Conservation (phyloP, 2,329 filamentous ascomycete species). For the Didymella lethalis region DNA sequence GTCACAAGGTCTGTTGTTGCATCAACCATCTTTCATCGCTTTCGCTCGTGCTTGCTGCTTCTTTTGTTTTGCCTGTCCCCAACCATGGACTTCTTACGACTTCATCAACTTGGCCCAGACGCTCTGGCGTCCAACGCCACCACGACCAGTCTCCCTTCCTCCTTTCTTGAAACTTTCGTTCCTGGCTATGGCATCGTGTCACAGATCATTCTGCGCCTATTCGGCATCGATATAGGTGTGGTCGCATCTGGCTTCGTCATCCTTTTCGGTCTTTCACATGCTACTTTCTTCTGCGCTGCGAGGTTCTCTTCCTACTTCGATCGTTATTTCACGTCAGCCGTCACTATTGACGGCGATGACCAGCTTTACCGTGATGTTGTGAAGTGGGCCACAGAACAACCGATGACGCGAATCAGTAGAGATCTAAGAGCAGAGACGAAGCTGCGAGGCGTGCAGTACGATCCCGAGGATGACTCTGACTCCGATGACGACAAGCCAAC, state of each 20-base stretch:
- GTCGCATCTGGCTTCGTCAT: slow-evolving; percentile 55
- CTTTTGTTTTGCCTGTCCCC: not conserved
- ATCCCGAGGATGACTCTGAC: slow-evolving; percentile 43
- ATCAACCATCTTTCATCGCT: not conserved
- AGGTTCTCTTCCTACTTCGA: slow-evolving; percentile 14
- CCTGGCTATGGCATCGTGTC: slow-evolving; percentile 60
- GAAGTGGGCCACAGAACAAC: slow-evolving; percentile 55
- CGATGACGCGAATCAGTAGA: slow-evolving; percentile 48
- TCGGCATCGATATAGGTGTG: slow-evolving; percentile 59
- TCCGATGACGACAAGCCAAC: slow-evolving; percentile 50
- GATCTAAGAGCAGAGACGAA: slow-evolving; percentile 53
- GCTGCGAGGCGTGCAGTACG: slow-evolving; percentile 45
- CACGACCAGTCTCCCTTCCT: slow-evolving; percentile 53
- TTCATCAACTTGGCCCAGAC: slow-evolving; percentile 29
- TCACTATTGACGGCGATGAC: slow-evolving; percentile 57
- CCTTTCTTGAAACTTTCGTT: slow-evolving; percentile 59
- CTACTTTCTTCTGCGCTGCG: slow-evolving; percentile 49
- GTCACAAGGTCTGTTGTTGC: not conserved
- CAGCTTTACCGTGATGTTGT: slow-evolving; percentile 55
- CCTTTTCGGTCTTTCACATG: slow-evolving; percentile 47
- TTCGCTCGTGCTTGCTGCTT: not conserved
- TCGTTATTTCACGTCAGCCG: slow-evolving; percentile 51
- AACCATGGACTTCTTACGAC: slow-evolving; percentile 37
- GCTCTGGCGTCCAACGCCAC: slow-evolving; percentile 27
- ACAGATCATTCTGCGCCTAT: slow-evolving; percentile 51